Evolutionary conservation across 768 basidiomycete genomes (phyloP).

Genomic region (Leccinum olivaceopallidum): DNA sequence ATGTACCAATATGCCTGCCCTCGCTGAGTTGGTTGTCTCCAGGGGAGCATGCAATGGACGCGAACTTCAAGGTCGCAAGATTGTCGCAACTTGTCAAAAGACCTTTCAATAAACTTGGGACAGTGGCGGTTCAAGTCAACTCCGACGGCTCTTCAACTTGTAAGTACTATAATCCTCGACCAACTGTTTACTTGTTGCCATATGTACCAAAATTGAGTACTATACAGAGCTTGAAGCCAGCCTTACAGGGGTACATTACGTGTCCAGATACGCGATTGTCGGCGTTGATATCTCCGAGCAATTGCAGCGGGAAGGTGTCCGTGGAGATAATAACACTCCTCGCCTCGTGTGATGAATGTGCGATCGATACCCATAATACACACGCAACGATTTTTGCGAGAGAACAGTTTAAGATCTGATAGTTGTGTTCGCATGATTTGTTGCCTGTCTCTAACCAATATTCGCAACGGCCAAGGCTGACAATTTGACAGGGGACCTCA

Average conservation of each 20-base stretch:
- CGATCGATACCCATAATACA: conserved; percentile 1
- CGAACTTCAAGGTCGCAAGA: not conserved
- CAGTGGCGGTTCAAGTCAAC: not conserved
- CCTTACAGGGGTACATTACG: conserved; percentile 12
- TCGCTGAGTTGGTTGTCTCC: not conserved
- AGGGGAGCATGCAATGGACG: not conserved
- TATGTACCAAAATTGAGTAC: not conserved
- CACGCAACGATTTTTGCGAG: not conserved
- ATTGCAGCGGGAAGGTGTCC: not conserved
- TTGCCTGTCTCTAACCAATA: not conserved
- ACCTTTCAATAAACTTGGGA: not conserved
- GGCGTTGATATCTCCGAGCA: conserved; percentile 12
- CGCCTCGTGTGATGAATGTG: not conserved
- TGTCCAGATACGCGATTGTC: conserved; percentile 15
- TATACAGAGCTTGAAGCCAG: not conserved
- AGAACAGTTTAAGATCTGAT: not conserved
- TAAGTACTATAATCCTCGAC: not conserved
- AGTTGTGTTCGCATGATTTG: not conserved
- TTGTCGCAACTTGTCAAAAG: too few species aligned
- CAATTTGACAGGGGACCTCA: not conserved
- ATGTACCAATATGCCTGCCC: not conserved
- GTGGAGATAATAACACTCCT: conserved; percentile 5
- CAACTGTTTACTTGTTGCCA: conserved; percentile 2
- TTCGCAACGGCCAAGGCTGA: not conserved
- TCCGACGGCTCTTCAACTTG: not conserved